phyloP scores from a whole-genome alignment of 768 basidiomycete genomes.

The Collybia sp. region DNA sequence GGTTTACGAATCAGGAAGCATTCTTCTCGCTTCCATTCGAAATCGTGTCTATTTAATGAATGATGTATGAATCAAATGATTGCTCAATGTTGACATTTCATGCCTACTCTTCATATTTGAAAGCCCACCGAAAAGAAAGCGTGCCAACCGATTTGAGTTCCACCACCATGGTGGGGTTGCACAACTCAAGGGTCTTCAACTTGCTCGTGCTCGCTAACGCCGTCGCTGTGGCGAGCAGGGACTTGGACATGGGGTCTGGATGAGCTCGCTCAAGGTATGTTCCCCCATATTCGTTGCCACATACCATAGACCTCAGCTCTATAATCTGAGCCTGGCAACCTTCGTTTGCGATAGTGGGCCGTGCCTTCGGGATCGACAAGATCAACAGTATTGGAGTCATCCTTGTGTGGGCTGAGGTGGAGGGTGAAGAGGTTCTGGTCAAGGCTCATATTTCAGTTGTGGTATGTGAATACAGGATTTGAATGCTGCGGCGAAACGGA shows the following conservation, averaged over 20 bases:
- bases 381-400: slow-evolving; percentile 60
- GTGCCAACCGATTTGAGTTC: slow-evolving; percentile 75
- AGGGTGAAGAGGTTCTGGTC: slow-evolving; percentile 87
- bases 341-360: slow-evolving; percentile 69
- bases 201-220: slow-evolving; percentile 65
- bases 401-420: slow-evolving; percentile 51
- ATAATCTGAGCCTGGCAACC: slow-evolving; percentile 50
- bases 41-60: slow-evolving; percentile 58
- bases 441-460: slow-evolving; percentile 55
- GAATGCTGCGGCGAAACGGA: not conserved
- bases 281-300: not conserved
- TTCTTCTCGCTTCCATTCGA: slow-evolving; percentile 83
- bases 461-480: slow-evolving; percentile 3
- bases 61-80: too few relatives aligned
- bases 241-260: slow-evolving; percentile 68
- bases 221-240: slow-evolving; percentile 63
- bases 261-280: not conserved
- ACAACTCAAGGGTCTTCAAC: slow-evolving; percentile 68
- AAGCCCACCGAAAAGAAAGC: slow-evolving; percentile 70
- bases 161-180: slow-evolving; percentile 66
- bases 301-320: slow-evolving; percentile 66
- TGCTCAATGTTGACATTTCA: too few relatives aligned
- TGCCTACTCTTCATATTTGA: slow-evolving; percentile 79
- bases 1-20: slow-evolving; percentile 83
- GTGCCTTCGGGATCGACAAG: slow-evolving; percentile 61